Percentiles rank a stretch among this genome's conserved stretches.
These are phyloP conservation scores for Calycina herbarum DNA, from an alignment of 2,329 filamentous ascomycete species.

Conservation along the genomic window DNA sequence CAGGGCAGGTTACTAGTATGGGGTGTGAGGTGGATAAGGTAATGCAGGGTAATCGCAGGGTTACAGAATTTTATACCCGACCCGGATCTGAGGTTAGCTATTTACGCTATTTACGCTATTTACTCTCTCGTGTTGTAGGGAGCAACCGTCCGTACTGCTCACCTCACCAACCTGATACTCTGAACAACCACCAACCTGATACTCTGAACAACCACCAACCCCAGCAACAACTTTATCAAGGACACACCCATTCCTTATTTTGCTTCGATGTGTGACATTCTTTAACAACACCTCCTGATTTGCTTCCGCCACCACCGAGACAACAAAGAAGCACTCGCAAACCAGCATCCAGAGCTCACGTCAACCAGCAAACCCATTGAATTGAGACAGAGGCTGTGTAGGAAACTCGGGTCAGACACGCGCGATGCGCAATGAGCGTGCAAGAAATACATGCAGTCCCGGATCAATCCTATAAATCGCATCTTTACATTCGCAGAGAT, in stretches of 20 bases:
- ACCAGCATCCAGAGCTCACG: neutral
- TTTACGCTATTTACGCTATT: no score
- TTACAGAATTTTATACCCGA: no score
- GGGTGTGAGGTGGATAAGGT: no score
- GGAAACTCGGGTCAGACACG: neutral
- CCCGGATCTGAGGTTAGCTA: no score
- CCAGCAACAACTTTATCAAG: neutral
- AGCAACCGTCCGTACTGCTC: no score
- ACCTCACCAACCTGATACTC: neutral
- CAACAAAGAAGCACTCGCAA: neutral
- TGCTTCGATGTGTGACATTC: neutral
- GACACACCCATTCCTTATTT: slow-evolving; percentile 5
- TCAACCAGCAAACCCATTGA: neutral
- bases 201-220: neutral
- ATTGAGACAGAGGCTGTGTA: neutral
- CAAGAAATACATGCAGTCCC: neutral
- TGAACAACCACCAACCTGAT: neutral
- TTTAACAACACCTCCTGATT: neutral
- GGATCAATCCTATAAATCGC: neutral
- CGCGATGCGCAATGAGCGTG: slow-evolving; percentile 8
- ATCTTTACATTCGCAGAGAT: slow-evolving; percentile 4
- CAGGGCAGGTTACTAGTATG: no score
- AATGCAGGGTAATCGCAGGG: no score
- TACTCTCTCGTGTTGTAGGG: neutral
- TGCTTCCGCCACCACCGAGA: neutral